A percentile compares a stretch with the other conserved stretches of the same genome.
These are phyloP conservation scores for Mentha longifolia DNA, from an alignment of 257 asterid genomes.

Conservation along the genomic window DNA sequence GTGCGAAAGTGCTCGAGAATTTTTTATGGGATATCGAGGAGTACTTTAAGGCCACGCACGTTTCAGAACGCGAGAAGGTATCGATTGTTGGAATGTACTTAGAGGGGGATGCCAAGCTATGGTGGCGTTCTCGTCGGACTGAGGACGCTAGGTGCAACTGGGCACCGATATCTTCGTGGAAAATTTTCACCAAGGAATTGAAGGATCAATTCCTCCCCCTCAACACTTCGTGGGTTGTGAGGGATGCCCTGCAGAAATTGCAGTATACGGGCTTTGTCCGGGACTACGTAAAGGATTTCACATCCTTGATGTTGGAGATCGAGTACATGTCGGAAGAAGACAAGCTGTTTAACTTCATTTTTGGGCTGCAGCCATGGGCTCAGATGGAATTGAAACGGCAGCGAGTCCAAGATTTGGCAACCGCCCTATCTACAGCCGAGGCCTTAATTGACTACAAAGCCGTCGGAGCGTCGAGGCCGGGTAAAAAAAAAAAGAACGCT, in stretches of 20 bases:
- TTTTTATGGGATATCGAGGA: not conserved
- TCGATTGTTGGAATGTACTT: too few relatives aligned
- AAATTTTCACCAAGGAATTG: not conserved
- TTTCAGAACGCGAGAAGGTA: too few relatives aligned
- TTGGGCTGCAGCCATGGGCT: not conserved
- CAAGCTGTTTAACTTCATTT: not conserved
- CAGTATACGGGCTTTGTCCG: not conserved
- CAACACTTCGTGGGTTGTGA: not conserved
- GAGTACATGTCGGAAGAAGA: not conserved
- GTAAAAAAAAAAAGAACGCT: not conserved
- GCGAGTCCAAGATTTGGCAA: not conserved
- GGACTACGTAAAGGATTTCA: not conserved
- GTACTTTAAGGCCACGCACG: not conserved
- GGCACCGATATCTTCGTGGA: too few relatives aligned
- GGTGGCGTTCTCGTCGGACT: too few relatives aligned
- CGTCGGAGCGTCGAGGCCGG: not conserved
- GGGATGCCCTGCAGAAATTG: not conserved
- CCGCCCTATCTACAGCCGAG: too few relatives aligned
- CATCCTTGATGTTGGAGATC: not conserved
- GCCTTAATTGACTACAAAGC: too few relatives aligned
- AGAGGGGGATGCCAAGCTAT: too few relatives aligned
- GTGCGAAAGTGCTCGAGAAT: not conserved
- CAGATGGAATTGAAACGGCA: not conserved
- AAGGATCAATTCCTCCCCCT: not conserved
- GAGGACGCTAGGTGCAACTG: not conserved